phyloP scores from a whole-genome alignment of 2,329 filamentous ascomycete genomes.

The Botryotinia narcissicola region DNA sequence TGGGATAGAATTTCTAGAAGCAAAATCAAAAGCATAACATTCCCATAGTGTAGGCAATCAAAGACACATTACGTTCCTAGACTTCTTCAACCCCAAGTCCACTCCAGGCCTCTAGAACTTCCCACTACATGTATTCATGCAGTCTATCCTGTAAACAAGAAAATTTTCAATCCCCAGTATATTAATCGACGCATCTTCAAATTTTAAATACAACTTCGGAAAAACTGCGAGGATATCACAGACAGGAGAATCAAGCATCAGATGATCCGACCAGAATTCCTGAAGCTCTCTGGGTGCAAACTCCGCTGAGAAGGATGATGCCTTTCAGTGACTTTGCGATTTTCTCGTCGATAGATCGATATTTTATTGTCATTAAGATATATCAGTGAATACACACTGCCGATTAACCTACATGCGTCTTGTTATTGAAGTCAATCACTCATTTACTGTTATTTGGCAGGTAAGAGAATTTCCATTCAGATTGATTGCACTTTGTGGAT shows the following conservation, averaged over 20 bases:
- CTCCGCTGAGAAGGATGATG: neutral
- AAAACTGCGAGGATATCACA: neutral
- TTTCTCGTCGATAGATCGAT: neutral
- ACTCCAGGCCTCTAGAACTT: neutral
- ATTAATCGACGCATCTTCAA: neutral
- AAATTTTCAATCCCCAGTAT: neutral
- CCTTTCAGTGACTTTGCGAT: neutral
- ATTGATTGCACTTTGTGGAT: neutral
- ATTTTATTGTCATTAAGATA: neutral
- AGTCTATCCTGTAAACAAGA: rapidly evolving
- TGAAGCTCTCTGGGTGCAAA: neutral
- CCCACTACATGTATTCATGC: neutral
- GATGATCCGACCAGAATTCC: neutral
- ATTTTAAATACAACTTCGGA: neutral
- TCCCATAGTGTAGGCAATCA: neutral
- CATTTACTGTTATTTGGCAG: neutral
- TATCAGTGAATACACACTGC: neutral
- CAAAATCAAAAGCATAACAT: neutral
- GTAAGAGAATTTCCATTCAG: neutral
- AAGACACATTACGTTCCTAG: neutral
- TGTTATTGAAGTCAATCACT: neutral
- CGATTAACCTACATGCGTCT: neutral
- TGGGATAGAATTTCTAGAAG: neutral
- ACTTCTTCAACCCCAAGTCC: neutral
- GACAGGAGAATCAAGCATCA: neutral